phyloP scores from a whole-genome alignment of 2,329 filamentous ascomycete genomes.

The Epichloe sp. region DNA sequence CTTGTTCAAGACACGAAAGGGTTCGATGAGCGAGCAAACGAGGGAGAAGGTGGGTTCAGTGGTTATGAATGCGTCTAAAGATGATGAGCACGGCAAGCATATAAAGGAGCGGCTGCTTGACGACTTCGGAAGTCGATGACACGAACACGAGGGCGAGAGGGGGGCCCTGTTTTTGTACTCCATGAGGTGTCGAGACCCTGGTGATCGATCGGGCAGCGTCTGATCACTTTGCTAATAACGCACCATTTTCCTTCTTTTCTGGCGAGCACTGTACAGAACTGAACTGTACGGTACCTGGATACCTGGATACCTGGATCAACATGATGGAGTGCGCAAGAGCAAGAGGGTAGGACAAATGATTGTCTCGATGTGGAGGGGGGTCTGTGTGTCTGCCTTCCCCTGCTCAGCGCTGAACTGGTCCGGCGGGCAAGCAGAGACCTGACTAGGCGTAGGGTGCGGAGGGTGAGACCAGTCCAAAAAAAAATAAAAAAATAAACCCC shows the following conservation, averaged over 20 bases:
- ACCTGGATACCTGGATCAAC: slow-evolving; percentile 15
- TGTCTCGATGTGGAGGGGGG: slow-evolving; percentile 19
- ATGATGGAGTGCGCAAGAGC: slow-evolving; percentile 16
- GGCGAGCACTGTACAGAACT: slow-evolving; percentile 2
- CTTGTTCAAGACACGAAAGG: slow-evolving; percentile 2
- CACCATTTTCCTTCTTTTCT: slow-evolving; percentile 17
- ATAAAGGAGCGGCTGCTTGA: slow-evolving; percentile 8
- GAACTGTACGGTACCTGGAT: slow-evolving; percentile 14
- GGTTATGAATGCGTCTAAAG: slow-evolving; percentile 11
- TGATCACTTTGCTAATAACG: slow-evolving; percentile 14
- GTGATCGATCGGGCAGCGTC: slow-evolving; percentile 11
- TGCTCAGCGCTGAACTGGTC: neutral
- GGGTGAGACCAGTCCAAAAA: slow-evolving; percentile 7
- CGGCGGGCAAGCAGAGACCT: slow-evolving; percentile 1
- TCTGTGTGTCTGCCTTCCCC: slow-evolving; percentile 21
- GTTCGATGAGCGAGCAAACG: slow-evolving; percentile 8
- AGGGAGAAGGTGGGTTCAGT: slow-evolving; percentile 12
- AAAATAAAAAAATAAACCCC: neutral
- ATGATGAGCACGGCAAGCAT: slow-evolving; percentile 11
- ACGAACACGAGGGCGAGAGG: slow-evolving; percentile 13
- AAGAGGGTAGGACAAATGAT: slow-evolving; percentile 17
- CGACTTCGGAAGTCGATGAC: slow-evolving; percentile 9
- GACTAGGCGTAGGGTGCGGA: slow-evolving; percentile 8
- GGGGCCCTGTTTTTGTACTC: slow-evolving; percentile 19
- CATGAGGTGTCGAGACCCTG: slow-evolving; percentile 13